phyloP scores from a whole-genome alignment of 2,329 filamentous ascomycete genomes.

The Colletotrichum acutatum region DNA sequence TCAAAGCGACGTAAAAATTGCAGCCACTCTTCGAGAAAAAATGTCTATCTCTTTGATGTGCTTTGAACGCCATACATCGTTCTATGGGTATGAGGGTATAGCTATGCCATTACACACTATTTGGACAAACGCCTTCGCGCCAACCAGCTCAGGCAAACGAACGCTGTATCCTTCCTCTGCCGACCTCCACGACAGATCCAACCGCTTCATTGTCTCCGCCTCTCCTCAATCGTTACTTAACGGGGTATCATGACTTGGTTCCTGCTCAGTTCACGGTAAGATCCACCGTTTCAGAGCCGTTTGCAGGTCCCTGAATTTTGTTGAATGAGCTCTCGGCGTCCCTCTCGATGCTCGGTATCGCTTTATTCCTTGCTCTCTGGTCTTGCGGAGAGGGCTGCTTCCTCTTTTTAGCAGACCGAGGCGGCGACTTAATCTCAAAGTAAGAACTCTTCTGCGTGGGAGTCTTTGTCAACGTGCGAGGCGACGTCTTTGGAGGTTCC shows the following conservation, averaged over 20 bases:
- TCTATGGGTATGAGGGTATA: constrained; percentile 20
- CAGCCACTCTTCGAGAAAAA: constrained; percentile 13
- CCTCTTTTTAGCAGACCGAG: neutral
- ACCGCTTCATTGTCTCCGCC: neutral
- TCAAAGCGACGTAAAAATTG: constrained; percentile 7
- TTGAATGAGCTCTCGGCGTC: neutral
- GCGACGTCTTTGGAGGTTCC: neutral
- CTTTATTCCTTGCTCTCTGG: neutral
- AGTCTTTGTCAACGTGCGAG: neutral
- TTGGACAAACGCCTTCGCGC: constrained; percentile 12
- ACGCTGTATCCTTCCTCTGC: neutral
- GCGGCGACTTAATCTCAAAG: neutral
- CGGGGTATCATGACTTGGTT: constrained; percentile 5
- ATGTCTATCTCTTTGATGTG: neutral
- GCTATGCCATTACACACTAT: constrained; percentile 6
- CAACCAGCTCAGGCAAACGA: neutral
- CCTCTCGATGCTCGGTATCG: constrained; percentile 14
- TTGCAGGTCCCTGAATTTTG: neutral
- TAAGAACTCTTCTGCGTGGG: constrained; percentile 2
- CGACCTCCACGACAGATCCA: neutral
- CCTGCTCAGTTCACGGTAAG: constrained; percentile 7
- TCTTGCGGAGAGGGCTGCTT: neutral
- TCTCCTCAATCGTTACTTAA: neutral
- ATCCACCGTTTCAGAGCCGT: constrained; percentile 22
- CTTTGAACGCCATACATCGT: neutral